Conservation (phyloP, 2,329 filamentous ascomycete species). For the Cylindrodendrum hubeiense region DNA sequence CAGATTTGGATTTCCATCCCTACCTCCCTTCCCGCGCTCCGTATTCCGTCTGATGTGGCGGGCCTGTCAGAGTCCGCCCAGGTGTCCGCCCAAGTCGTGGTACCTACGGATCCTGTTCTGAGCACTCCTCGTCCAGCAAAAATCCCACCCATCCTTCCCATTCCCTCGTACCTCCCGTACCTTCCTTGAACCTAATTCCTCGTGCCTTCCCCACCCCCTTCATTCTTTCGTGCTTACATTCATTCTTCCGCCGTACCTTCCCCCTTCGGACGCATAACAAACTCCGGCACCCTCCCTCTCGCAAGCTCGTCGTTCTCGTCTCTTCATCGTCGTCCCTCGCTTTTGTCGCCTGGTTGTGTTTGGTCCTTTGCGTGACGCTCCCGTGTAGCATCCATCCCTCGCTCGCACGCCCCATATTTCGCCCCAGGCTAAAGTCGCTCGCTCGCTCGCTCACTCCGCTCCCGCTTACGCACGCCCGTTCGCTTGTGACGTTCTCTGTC, state of each 20-base stretch:
- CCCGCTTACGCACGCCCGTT: slow-evolving; percentile 16
- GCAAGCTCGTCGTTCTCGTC: neutral
- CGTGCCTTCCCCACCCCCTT: slow-evolving; percentile 23
- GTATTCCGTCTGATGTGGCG: slow-evolving; percentile 10
- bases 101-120: slow-evolving; percentile 9
- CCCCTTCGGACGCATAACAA: slow-evolving; percentile 18
- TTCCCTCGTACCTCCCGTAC: slow-evolving; percentile 16
- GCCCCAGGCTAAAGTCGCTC: slow-evolving; percentile 25
- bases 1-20: neutral
- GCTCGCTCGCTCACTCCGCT: slow-evolving; percentile 19
- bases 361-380: neutral
- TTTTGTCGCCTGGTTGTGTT: neutral
- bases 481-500: slow-evolving; percentile 18
- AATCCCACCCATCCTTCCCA: neutral
- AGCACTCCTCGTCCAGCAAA: neutral
- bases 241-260: slow-evolving; percentile 17
- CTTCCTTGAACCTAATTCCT: slow-evolving; percentile 20
- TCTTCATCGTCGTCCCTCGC: slow-evolving; percentile 20
- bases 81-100: slow-evolving; percentile 1
- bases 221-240: slow-evolving; percentile 25
- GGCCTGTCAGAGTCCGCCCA: slow-evolving; percentile 8
- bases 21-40: slow-evolving; percentile 3
- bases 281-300: neutral
- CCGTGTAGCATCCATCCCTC: slow-evolving; percentile 6
- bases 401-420: slow-evolving; percentile 20